Base-by-base conservation (phyloP, 495 filamentous ascomycete genomes). In the Lasiosphaeris hirsuta region DNA sequence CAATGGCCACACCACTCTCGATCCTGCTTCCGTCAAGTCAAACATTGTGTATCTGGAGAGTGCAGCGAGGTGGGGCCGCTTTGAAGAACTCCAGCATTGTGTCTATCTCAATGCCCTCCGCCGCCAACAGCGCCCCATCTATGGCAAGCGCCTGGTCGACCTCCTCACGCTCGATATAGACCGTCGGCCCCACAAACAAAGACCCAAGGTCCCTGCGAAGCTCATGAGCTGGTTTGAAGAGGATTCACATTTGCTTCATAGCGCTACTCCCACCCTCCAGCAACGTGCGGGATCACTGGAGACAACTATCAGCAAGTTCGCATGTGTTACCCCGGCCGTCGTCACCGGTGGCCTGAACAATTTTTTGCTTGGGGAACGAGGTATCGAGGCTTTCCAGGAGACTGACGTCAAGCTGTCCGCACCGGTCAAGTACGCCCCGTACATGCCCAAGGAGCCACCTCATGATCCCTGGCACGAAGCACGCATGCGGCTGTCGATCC, bases 381-480 rank as follows among this genome's bases (percentile, higher is more conserved):
- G 87, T 0, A 75, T 90, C 11, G 75, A 87, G 46, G 77, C 78
- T 2, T 79, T 90, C 51, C 77, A 81, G 18, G 79, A 84, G 43
- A 59, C 68, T 6, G 75, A 78, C 45, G 58, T 80, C 33, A 72
- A 53, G 47, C 58, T 80, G 9, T 75, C 76, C 2, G 71, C 75
- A 11, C 77, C 77, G 0, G 67, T 78, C 36, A 72, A 72, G 34
- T 66, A 73, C 46, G 69, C 71, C 10, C 77, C 77, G 5, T 80
- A 74, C 57, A 76, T 84, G 54, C 81, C 78, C 9, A 72, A 76
- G 11, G 77, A 86, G 60, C 67, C 72, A 1, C 75, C 74, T 1
- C 62, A 66, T 4, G 92, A 99, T 69, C 88, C 90, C 3, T 96
- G 92, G 79, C 95, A 99, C 69, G 90, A 97, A 75, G 83, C 92